Percentiles rank a stretch among this genome's conserved stretches.
Conservation (phyloP, 225 moss, liverwort and hornwort species). For the Physcomitrellopsis africana region DNA sequence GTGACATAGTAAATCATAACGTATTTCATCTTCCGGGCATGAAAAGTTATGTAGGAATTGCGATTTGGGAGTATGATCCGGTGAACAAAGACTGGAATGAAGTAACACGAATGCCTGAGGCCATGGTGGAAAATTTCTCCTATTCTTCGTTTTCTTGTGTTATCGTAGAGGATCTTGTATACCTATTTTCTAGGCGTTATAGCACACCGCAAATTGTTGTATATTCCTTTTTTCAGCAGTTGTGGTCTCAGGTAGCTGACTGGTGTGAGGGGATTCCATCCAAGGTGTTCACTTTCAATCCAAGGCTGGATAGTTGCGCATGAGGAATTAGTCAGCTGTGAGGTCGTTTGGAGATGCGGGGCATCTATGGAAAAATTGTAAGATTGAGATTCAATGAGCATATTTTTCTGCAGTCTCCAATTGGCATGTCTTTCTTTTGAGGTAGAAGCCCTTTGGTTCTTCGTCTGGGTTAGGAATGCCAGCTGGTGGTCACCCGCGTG, state of each 20-base stretch:
- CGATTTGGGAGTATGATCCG: slow-evolving; percentile 57
- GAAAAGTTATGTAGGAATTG: slow-evolving; percentile 50
- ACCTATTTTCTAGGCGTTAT: slow-evolving; percentile 38
- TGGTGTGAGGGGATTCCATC: slow-evolving; percentile 33
- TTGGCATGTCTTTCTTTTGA: slow-evolving; percentile 29
- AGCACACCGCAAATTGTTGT: slow-evolving; percentile 32
- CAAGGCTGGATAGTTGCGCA: slow-evolving; percentile 45
- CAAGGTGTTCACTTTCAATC: slow-evolving; percentile 51
- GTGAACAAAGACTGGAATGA: slow-evolving; percentile 43
- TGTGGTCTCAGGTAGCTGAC: slow-evolving; percentile 38
- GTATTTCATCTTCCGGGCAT: slow-evolving; percentile 55
- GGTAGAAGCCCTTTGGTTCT: slow-evolving; percentile 21
- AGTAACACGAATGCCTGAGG: slow-evolving; percentile 53
- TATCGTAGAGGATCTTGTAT: slow-evolving; percentile 44
- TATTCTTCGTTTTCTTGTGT: slow-evolving; percentile 59
- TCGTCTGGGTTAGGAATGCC: slow-evolving; percentile 27
- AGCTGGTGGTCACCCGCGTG: slow-evolving; percentile 20
- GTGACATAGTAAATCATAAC: slow-evolving; percentile 64
- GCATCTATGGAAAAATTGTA: background rate
- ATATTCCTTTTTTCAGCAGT: slow-evolving; percentile 48
- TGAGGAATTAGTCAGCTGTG: slow-evolving; percentile 29
- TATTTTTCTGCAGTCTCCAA: slow-evolving; percentile 19
- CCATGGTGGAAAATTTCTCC: slow-evolving; percentile 49
- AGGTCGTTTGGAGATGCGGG: background rate
- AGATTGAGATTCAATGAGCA: slow-evolving; percentile 18